phyloP scores from a whole-genome alignment of 805 yeast genomes.

The Wickerhamiella bombiphila region DNA sequence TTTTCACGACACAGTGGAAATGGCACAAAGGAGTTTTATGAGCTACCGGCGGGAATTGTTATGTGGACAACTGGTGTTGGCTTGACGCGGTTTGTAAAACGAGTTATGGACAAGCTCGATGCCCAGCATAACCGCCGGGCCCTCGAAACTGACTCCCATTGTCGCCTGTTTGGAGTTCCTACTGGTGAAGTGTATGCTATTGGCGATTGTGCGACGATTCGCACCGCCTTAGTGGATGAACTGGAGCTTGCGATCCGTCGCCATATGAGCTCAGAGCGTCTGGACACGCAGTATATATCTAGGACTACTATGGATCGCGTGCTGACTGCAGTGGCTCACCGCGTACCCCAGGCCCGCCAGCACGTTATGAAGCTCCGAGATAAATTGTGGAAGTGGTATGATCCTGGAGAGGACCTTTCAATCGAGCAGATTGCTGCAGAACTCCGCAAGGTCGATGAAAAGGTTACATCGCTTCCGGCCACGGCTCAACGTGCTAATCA shows the following conservation, averaged over 20 bases:
- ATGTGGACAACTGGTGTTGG: constrained; percentile 69
- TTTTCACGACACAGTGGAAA: constrained; percentile 36
- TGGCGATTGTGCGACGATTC: constrained; percentile 57
- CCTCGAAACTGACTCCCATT: constrained; percentile 61
- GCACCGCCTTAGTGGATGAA: constrained; percentile 44
- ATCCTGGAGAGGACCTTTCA: constrained; percentile 23
- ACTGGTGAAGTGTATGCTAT: constrained; percentile 54
- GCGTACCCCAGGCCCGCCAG: constrained; percentile 17
- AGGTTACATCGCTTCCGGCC: constrained; percentile 55
- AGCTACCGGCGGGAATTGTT: constrained; percentile 52
- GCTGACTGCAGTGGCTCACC: constrained; percentile 10
- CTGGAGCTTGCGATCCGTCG: constrained; percentile 33
- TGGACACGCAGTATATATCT: constrained; percentile 30
- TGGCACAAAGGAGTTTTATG: constrained; percentile 27
- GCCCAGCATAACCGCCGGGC: constrained; percentile 51
- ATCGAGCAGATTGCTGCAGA: constrained; percentile 37
- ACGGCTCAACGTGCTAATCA: constrained; percentile 64
- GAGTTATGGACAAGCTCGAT: constrained; percentile 35
- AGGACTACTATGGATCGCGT: constrained; percentile 16
- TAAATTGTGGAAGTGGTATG: constrained; percentile 12
- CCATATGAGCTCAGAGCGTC: constrained; percentile 18
- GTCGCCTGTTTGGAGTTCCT: constrained; percentile 56
- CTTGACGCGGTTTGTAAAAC: constrained; percentile 45
- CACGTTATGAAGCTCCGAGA: constrained; percentile 15
- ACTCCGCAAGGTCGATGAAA: constrained; percentile 41